These are phyloP conservation scores for Tritrichomonas foetus DNA, from an alignment of 208 protist genomes.

Conservation along the genomic window DNA sequence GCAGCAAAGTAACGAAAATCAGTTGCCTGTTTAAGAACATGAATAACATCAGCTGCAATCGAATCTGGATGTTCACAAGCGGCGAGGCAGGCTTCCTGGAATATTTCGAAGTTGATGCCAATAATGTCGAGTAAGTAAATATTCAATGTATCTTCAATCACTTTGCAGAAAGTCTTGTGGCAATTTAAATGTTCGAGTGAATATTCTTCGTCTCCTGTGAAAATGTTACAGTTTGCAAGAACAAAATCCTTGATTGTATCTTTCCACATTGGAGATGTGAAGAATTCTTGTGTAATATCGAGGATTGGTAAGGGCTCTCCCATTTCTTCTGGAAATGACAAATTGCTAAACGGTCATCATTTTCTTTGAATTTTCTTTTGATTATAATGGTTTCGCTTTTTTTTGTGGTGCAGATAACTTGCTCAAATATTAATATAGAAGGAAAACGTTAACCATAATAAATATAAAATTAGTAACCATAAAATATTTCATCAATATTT, in stretches of 20 bases:
- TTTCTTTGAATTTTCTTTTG: no score
- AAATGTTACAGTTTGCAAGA: slow-evolving; percentile 1
- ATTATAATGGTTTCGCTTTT: no score
- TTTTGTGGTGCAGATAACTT: no score
- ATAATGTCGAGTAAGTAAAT: slow-evolving; percentile 25
- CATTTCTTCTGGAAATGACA: no score
- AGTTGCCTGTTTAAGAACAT: not conserved
- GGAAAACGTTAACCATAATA: no score
- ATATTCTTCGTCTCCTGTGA: slow-evolving; percentile 31
- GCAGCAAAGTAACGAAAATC: slow-evolving; percentile 23
- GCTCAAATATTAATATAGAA: no score
- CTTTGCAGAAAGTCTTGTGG: slow-evolving; percentile 3
- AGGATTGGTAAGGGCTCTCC: not conserved
- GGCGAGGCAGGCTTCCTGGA: not conserved
- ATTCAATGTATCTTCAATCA: slow-evolving; percentile 29
- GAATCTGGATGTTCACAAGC: not conserved
- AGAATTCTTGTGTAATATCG: not conserved
- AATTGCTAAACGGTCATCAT: no score
- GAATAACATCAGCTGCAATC: not conserved
- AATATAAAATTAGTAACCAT: no score
- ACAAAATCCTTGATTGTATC: slow-evolving; percentile 37
- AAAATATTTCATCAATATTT: no score
- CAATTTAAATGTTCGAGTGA: slow-evolving; percentile 9
- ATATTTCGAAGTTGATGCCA: not conserved
- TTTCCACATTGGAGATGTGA: slow-evolving; percentile 22